These are phyloP conservation scores for Solanum ossicruentum DNA, from an alignment of 257 asterid species.

Conservation along the genomic window DNA sequence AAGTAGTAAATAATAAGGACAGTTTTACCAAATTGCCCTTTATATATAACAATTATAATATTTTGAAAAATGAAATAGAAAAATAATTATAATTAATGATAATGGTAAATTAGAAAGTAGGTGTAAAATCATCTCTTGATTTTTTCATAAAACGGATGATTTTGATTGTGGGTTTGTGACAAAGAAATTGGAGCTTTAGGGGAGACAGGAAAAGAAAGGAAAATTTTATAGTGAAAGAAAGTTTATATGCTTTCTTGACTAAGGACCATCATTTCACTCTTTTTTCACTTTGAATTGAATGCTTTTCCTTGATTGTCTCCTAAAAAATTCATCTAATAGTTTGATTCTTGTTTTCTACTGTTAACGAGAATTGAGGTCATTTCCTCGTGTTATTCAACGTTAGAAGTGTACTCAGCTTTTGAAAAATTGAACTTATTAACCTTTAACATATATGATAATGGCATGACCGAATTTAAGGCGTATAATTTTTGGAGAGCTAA, in stretches of 20 bases:
- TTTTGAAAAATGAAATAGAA: too few species aligned
- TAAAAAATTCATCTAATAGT: not conserved
- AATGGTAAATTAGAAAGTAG: too few species aligned
- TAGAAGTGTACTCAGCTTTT: not conserved
- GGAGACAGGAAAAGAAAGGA: not conserved
- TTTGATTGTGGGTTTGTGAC: not conserved
- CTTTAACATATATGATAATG: too few species aligned
- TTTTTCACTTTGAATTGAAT: not conserved
- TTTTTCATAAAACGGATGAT: not conserved
- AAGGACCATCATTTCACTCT: not conserved
- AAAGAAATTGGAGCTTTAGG: not conserved
- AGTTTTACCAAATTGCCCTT: too few species aligned
- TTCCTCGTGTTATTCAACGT: too few species aligned
- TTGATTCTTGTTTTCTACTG: not conserved
- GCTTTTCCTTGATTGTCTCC: not conserved
- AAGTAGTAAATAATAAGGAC: too few species aligned
- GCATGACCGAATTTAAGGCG: not conserved
- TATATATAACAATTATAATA: too few species aligned
- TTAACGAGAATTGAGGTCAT: too few species aligned
- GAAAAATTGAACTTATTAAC: not conserved
- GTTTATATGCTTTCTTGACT: not conserved
- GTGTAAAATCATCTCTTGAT: too few species aligned
- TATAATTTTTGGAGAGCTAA: too few species aligned
- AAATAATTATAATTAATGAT: too few species aligned
- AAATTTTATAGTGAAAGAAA: not conserved